Conservation (phyloP, 2,329 filamentous ascomycete genomes). For the Penicillium psychrosexuale region DNA sequence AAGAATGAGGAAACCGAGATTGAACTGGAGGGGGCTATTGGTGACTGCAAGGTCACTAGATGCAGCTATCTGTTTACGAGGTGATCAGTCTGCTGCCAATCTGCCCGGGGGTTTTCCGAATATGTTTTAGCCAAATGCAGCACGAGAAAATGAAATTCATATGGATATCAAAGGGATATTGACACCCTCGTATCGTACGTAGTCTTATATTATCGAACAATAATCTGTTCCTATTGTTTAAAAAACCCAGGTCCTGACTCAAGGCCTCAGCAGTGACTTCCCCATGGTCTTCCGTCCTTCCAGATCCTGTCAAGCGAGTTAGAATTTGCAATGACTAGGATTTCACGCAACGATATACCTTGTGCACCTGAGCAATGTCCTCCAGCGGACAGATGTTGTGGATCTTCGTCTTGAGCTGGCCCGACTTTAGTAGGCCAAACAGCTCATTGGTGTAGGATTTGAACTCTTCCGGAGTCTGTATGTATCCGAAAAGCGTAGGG, state of each 20-base stretch:
- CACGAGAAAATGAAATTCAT: background rate
- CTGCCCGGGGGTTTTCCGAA: background rate
- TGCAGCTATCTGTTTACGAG: background rate
- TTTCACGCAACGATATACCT: slow-evolving; percentile 33
- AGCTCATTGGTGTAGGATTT: slow-evolving; percentile 68
- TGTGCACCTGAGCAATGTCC: slow-evolving; percentile 69
- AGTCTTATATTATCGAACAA: background rate
- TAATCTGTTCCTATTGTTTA: background rate
- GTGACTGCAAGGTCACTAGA: background rate
- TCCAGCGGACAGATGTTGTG: slow-evolving; percentile 74
- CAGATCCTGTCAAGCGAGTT: slow-evolving; percentile 55
- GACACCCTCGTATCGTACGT: background rate
- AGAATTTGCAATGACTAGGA: background rate
- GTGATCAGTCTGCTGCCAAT: background rate
- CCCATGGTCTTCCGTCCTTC: slow-evolving; percentile 79
- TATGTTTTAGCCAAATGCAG: background rate
- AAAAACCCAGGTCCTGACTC: slow-evolving; percentile 2
- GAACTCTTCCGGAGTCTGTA: slow-evolving; percentile 66
- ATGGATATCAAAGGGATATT: background rate
- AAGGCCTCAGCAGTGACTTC: slow-evolving; percentile 72
- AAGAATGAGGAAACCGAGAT: background rate
- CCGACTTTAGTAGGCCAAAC: slow-evolving; percentile 66
- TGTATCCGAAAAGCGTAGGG: slow-evolving; percentile 70
- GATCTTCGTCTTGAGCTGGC: slow-evolving; percentile 68
- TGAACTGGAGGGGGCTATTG: background rate